Base-by-base conservation (phyloP, 768 basidiomycete species). In the Suillus americanus region DNA sequence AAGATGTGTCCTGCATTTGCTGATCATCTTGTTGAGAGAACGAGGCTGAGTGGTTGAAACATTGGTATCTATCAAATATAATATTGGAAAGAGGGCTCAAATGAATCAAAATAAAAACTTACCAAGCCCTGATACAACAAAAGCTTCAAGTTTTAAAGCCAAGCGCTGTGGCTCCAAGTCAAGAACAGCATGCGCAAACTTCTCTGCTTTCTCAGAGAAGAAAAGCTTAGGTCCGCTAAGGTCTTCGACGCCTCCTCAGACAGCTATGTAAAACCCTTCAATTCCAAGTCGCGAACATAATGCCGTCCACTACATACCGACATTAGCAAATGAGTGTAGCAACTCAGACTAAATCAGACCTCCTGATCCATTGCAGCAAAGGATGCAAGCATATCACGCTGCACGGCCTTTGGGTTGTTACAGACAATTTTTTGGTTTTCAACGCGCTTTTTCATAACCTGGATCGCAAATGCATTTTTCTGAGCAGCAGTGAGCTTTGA, bases 331-430 rank as follows among this genome's bases (percentile, higher is more conserved):
- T 23, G 9, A 33, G 25, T 28, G 40, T 60, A 41, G 33, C 25
- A 35, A 41, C 33, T 10, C 40, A 37, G 10, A 28, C 6, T 3
- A 20, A 41, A 60, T 20, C 40, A 35, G 3, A 60, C 59, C 59
- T 60, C 59, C 40, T 60, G 59, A 43, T 60, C 59, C 59, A 60
- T 60, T 20, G 40, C 38, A 46, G 40, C 40, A 41, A 60, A 60
- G 25, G 59, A 37, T 37, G 59, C 13, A 3, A 28, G 25, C 33
- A 60, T 43, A 25, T 60, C 20, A 7, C 3, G 38, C 25, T 37
- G 25, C 25, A 60, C 8, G 1, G 59, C 59, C 40, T 60, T 60
- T 41, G 35, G 59, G 18, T 60, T 60, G 4, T 28, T 7, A 28
- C 2, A 7, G 9, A 60, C 40, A 43, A 60, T 60, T 28, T 28